Evolutionary conservation across 2,329 filamentous ascomycete species (phyloP), one percentile per base, ranked within the genome.

Genomic region (Immersiporthe knoxdaviesiana): DNA sequence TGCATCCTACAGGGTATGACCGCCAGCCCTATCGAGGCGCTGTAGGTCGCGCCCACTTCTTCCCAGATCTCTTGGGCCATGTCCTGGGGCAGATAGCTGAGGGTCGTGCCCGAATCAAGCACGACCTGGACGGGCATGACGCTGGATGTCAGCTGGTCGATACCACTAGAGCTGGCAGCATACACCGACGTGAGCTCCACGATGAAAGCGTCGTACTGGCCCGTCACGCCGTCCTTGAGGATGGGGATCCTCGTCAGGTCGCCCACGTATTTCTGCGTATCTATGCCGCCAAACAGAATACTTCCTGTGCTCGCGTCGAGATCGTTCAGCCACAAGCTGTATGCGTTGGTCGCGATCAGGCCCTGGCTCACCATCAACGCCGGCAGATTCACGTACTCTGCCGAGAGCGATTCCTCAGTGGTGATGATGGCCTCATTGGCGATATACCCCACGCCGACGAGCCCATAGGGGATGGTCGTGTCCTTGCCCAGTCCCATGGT

Each of bases 271-370:
- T 94, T 94, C 70, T 85, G 86, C 0, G 88, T 92, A 76, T 95
- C 92, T 69, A 94, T 88, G n/a, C 91, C 92, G 52, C 92, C 92
- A 73, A 95, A 96, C 1, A 95, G 82, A 70, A 95, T 90, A 73
- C 82, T 90, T 47, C 92, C 92, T 1, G 85, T 89, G 70, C 84
- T 89, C 0, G 91, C 79, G 69, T 82, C 83, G 78, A 87, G 77
- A 66, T 88, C 85, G 72, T 88, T 88, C 67, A 88, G 81, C 90
- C 90, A 93, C 30, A 94, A 79, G 69, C 90, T 92, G 79, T 92
- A 93, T 2, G 91, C 90, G 54, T 88, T 86, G 14, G 85, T 86
- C 71, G 87, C 87, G 77, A 92, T 92, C 65, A 87, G 75, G 24
- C 87, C 88, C 68, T 90, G 82, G 58, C 89, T 79, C 54, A 87